phyloP scores from a whole-genome alignment of 352 stramenopile species.

The Phytopythium oedochilum region DNA sequence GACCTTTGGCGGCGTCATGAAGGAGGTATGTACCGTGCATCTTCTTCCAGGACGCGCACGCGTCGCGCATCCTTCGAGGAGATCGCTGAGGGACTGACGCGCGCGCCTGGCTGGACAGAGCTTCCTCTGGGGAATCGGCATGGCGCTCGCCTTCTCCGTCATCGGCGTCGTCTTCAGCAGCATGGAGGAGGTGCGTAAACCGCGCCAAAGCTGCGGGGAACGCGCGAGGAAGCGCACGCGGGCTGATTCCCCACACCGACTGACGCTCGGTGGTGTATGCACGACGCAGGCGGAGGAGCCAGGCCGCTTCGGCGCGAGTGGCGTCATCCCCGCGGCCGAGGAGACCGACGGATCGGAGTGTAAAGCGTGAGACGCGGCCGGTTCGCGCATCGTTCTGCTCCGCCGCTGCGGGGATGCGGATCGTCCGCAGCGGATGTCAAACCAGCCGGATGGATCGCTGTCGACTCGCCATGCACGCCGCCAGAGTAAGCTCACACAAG shows the following conservation, averaged over 20 bases:
- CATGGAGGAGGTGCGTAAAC: conserved; percentile 50
- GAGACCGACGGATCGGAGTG: conserved; percentile 1
- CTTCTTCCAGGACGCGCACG: no score
- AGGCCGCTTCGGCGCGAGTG: conserved; percentile 17
- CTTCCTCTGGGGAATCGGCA: conserved; percentile 75
- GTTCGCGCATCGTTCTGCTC: neutral
- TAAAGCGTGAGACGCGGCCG: no score
- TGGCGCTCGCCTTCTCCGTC: conserved; percentile 70
- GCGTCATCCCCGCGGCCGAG: conserved; percentile 10
- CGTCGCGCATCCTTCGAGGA: no score
- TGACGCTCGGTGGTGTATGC: neutral
- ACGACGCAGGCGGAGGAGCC: conserved; percentile 11
- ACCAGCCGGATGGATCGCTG: no score
- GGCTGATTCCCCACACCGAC: neutral
- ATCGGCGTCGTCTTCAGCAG: conserved; percentile 60
- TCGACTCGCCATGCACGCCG: no score
- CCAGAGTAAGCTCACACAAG: no score
- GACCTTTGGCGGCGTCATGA: conserved; percentile 63
- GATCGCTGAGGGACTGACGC: no score
- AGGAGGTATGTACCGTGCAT: conserved; percentile 28
- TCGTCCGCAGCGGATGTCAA: no score
- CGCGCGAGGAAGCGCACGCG: neutral
- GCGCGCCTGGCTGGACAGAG: no score
- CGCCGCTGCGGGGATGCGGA: no score
- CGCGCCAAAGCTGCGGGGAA: neutral